Percentiles rank a stretch among this genome's conserved stretches.
Evolutionary conservation across 2,329 filamentous ascomycete genomes (phyloP).

Genomic region (Penicillium sp.): DNA sequence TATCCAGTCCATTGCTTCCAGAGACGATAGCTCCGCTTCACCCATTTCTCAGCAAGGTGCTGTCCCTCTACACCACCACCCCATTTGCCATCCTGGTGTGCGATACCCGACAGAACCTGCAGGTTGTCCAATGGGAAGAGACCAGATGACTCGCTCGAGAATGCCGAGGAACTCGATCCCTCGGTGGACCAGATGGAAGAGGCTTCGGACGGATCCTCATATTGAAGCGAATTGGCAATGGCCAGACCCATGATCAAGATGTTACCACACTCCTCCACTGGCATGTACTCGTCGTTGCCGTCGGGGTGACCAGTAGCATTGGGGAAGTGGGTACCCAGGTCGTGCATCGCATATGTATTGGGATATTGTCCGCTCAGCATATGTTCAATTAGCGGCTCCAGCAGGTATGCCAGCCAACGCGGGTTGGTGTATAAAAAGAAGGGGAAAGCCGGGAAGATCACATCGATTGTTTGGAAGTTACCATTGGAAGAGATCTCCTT

Average conservation of each 20-base stretch:
- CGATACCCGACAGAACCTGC: constrained; percentile 48
- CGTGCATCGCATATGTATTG: constrained; percentile 56
- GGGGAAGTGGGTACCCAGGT: constrained; percentile 50
- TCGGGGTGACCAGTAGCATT: constrained; percentile 53
- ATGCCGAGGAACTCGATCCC: constrained; percentile 21
- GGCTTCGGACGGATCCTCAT: constrained; percentile 52
- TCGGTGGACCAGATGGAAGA: constrained; percentile 55
- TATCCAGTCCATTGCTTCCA: constrained; percentile 76
- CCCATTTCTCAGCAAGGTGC: constrained; percentile 58
- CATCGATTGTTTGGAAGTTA: constrained; percentile 79
- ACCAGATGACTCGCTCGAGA: constrained; percentile 24
- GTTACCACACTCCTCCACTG: constrained; percentile 58
- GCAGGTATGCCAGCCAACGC: constrained; percentile 69
- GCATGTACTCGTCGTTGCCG: constrained; percentile 53
- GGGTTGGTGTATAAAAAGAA: constrained; percentile 85
- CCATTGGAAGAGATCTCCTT: constrained; percentile 85
- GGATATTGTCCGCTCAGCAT: constrained; percentile 78
- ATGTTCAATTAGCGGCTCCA: constrained; percentile 76
- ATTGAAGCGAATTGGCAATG: constrained; percentile 66
- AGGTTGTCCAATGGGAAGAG: constrained; percentile 48
- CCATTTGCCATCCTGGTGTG: constrained; percentile 59
- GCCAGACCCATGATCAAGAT: constrained; percentile 81
- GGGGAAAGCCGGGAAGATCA: constrained; percentile 80
- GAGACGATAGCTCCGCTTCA: constrained; percentile 63
- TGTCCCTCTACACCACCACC: constrained; percentile 51